Evolutionary conservation across 2,329 filamentous ascomycete species (phyloP).

Genomic region (Trichoderma breve): DNA sequence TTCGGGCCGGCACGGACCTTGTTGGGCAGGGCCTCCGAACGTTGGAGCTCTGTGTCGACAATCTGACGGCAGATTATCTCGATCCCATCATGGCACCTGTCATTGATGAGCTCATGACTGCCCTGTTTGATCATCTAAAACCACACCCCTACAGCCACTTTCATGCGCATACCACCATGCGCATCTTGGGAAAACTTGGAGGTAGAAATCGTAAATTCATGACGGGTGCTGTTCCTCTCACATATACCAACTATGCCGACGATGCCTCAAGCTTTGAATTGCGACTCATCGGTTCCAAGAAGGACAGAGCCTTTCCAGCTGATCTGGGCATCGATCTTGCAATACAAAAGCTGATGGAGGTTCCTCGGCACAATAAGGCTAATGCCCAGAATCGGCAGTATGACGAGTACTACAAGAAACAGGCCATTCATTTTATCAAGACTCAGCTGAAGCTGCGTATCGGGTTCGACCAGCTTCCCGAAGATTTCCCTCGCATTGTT

Average conservation of each 20-base stretch:
- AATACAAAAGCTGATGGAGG: slow-evolving; percentile 81
- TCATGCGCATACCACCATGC: slow-evolving; percentile 95
- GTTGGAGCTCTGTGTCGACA: slow-evolving; percentile 94
- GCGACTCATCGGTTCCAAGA: slow-evolving; percentile 82
- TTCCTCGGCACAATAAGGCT: slow-evolving; percentile 60
- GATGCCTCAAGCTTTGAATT: slow-evolving; percentile 86
- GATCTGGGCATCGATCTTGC: slow-evolving; percentile 85
- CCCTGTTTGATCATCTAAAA: slow-evolving; percentile 90
- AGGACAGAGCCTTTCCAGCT: slow-evolving; percentile 82
- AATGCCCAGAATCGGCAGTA: slow-evolving; percentile 54
- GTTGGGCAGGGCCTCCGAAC: slow-evolving; percentile 93
- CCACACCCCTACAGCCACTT: slow-evolving; percentile 96
- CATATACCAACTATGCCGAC: slow-evolving; percentile 82
- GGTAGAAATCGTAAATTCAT: slow-evolving; percentile 95
- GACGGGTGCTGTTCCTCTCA: slow-evolving; percentile 80
- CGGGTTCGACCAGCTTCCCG: slow-evolving; percentile 81
- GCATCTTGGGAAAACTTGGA: slow-evolving; percentile 93
- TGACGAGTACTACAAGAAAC: slow-evolving; percentile 87
- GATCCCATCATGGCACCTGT: slow-evolving; percentile 99
- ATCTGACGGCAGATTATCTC: slow-evolving; percentile 94
- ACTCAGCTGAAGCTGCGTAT: slow-evolving; percentile 88
- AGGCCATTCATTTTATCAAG: slow-evolving; percentile 84
- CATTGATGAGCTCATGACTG: slow-evolving; percentile 97
- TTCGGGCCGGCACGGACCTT: slow-evolving; percentile 87
- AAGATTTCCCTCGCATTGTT: slow-evolving; percentile 81